phyloP scores from a whole-genome alignment of 2,329 filamentous ascomycete species.

The Alternaria postmessia region DNA sequence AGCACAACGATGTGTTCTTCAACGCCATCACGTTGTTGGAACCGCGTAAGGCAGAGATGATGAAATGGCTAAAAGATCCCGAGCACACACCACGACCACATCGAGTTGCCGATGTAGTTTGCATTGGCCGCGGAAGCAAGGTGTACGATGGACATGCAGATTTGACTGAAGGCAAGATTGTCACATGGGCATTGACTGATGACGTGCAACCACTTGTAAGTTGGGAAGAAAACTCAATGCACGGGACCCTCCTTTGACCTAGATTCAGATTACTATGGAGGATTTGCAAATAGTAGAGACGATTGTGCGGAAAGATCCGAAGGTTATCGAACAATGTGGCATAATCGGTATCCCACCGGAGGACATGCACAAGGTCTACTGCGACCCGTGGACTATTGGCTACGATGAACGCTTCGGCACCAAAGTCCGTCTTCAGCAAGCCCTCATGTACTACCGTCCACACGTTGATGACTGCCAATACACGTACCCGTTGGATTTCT shows the following conservation, averaged over 20 bases:
- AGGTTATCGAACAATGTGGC: slow-evolving; percentile 88
- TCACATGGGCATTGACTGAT: slow-evolving; percentile 77
- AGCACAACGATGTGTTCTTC: slow-evolving; percentile 77
- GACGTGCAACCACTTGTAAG: slow-evolving; percentile 81
- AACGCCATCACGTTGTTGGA: slow-evolving; percentile 87
- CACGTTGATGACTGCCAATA: slow-evolving; percentile 88
- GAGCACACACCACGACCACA: slow-evolving; percentile 67
- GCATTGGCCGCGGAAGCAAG: slow-evolving; percentile 78
- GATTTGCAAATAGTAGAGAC: slow-evolving; percentile 83
- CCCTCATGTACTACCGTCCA: slow-evolving; percentile 93
- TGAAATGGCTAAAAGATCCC: slow-evolving; percentile 76
- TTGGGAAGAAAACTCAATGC: background rate
- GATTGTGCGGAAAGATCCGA: slow-evolving; percentile 77
- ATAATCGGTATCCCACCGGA: slow-evolving; percentile 80
- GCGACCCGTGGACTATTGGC: slow-evolving; percentile 95
- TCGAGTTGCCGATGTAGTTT: slow-evolving; percentile 82
- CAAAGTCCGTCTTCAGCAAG: slow-evolving; percentile 82
- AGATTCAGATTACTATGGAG: slow-evolving; percentile 80
- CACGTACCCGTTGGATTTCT: slow-evolving; percentile 90
- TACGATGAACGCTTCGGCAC: slow-evolving; percentile 90
- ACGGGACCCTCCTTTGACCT: slow-evolving; percentile 1
- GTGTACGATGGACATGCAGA: slow-evolving; percentile 86
- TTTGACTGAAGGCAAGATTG: slow-evolving; percentile 70
- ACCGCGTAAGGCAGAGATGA: slow-evolving; percentile 85
- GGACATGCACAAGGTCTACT: slow-evolving; percentile 96